A percentile compares a stretch with the other conserved stretches of the same genome.
Conservation (phyloP, 2,329 filamentous ascomycete genomes). For the Alternaria angustiovoidea region DNA sequence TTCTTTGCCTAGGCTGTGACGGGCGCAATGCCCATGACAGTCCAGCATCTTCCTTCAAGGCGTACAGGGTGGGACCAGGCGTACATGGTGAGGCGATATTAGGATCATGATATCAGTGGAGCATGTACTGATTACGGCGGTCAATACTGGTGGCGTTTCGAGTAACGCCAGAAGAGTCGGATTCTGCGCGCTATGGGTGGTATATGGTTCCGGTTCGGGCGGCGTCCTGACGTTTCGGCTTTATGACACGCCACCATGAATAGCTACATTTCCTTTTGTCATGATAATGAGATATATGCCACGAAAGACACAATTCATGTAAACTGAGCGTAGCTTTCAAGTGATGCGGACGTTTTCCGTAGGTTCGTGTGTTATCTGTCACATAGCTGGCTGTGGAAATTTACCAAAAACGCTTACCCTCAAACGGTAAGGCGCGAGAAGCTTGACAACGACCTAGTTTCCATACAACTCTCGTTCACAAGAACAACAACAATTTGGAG, state of each 20-base stretch:
- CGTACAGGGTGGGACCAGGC: not conserved
- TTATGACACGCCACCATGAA: conserved; percentile 6
- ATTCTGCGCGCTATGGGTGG: not conserved
- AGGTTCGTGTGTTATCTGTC: not conserved
- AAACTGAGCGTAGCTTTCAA: not conserved
- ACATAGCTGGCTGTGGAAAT: not conserved
- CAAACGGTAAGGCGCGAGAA: not conserved
- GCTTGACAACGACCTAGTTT: not conserved
- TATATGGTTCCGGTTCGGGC: conserved; percentile 2
- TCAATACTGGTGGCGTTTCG: not conserved
- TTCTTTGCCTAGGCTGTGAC: conserved; percentile 25
- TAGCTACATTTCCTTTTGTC: not conserved
- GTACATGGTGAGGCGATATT: not conserved
- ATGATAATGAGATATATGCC: conserved; percentile 6
- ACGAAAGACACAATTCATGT: not conserved
- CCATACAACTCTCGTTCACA: not conserved
- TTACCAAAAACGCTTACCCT: not conserved
- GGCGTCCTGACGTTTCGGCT: conserved; percentile 1
- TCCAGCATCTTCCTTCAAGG: not conserved
- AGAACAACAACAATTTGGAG: not conserved
- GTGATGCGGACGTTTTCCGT: not conserved
- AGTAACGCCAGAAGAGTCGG: not conserved
- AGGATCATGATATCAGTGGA: not conserved
- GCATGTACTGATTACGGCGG: conserved; percentile 6
- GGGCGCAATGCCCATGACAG: not conserved